Conservation (phyloP, 1,284 basidiomycete species). For the Ganoderma meredithae region DNA sequence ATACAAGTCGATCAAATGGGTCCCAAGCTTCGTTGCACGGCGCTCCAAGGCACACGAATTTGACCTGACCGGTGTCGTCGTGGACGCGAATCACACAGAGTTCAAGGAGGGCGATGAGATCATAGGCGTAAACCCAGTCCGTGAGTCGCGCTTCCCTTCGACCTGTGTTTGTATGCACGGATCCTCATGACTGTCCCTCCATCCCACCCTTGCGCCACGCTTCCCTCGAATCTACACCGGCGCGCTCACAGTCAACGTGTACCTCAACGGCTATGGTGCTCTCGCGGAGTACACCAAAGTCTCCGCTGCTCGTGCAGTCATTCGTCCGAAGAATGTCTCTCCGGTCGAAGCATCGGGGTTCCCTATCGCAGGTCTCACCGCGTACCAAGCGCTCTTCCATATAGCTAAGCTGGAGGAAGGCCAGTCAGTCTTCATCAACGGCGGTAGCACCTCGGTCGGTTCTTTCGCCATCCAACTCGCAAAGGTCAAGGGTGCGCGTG, state of each 20-base stretch:
- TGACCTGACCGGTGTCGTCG: conserved; percentile 69
- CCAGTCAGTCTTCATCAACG: conserved; percentile 37
- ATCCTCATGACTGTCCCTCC: background rate
- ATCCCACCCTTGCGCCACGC: background rate
- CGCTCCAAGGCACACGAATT: conserved; percentile 62
- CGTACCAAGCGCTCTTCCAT: conserved; percentile 32
- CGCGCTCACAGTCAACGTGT: conserved; percentile 8
- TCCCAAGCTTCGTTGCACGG: conserved; percentile 57
- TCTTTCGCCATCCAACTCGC: conserved; percentile 39
- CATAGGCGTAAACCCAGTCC: conserved; percentile 56
- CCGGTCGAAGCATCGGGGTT: conserved; percentile 33
- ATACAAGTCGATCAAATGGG: conserved; percentile 60
- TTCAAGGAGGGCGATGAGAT: conserved; percentile 66
- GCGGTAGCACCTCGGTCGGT: conserved; percentile 35
- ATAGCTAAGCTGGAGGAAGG: conserved; percentile 31
- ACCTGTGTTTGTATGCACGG: background rate
- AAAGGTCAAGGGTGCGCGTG: conserved; percentile 39
- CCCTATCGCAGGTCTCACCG: conserved; percentile 30
- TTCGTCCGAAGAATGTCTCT: conserved; percentile 29
- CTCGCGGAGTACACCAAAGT: conserved; percentile 34
- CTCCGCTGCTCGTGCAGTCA: conserved; percentile 22
- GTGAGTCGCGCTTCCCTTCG: conserved; percentile 40
- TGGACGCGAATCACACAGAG: conserved; percentile 57
- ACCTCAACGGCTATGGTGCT: conserved; percentile 26
- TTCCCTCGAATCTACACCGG: background rate